phyloP scores from a whole-genome alignment of 1,284 basidiomycete species.

The Tilletia indica region DNA sequence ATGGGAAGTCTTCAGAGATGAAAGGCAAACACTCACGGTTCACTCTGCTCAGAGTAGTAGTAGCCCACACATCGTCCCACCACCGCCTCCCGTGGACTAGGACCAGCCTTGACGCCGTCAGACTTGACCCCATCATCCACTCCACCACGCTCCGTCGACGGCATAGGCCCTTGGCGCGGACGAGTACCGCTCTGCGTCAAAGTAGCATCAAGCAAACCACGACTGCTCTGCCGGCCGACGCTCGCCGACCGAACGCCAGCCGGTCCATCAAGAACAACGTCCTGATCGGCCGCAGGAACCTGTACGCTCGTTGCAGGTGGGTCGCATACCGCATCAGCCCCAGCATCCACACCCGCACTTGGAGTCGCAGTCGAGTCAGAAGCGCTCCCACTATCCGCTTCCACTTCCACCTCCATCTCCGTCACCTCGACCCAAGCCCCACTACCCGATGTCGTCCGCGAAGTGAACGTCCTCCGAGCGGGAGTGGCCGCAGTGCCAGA shows the following conservation, averaged over 20 bases:
- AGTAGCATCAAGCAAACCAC: not conserved
- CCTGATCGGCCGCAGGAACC: not conserved
- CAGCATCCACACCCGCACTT: no score
- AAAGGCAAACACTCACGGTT: conserved; percentile 66
- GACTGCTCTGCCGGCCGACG: not conserved
- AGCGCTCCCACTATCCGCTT: not conserved
- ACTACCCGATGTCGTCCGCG: not conserved
- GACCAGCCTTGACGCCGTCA: not conserved
- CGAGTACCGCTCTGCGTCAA: not conserved
- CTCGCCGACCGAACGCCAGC: not conserved
- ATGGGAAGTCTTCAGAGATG: not conserved
- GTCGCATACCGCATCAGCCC: conserved; percentile 4
- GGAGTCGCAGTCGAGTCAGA: not conserved
- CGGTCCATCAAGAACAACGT: no score
- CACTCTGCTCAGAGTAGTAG: conserved; percentile 88
- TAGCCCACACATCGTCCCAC: conserved; percentile 72
- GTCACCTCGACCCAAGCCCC: conserved; percentile 10
- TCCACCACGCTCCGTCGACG: not conserved
- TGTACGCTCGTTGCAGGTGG: not conserved
- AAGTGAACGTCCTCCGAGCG: not conserved
- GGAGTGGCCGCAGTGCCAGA: not conserved
- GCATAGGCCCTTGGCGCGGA: not conserved
- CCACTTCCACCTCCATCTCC: conserved; percentile 11
- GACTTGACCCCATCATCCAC: not conserved
- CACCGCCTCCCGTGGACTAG: conserved; percentile 15